Evolutionary conservation across 2,329 filamentous ascomycete genomes (phyloP).

Genomic region (Nakataea oryzae): DNA sequence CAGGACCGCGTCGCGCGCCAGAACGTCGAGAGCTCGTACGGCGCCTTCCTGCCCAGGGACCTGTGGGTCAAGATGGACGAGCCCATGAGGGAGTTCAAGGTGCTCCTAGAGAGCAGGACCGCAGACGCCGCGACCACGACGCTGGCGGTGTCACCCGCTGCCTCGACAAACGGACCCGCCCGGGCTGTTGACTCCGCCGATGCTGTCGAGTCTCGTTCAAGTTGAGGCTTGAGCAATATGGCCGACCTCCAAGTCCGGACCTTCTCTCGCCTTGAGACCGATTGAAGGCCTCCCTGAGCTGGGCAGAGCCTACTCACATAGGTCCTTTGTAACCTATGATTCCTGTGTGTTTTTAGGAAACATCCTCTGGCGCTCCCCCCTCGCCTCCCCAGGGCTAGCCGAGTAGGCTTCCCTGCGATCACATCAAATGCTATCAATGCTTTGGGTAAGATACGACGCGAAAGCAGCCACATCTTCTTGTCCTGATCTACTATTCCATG

Average conservation of each 20-base stretch:
- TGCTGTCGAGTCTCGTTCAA: background rate
- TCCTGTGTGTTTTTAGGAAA: background rate
- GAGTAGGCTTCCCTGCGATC: background rate
- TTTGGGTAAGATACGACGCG: background rate
- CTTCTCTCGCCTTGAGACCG: background rate
- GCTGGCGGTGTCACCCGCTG: background rate
- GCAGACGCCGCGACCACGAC: background rate
- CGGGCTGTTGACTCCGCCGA: background rate
- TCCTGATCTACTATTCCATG: background rate
- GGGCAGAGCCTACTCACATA: background rate
- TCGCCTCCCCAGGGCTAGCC: background rate
- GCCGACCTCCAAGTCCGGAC: no score
- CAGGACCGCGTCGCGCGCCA: slow-evolving; percentile 66
- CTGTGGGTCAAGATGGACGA: slow-evolving; percentile 70
- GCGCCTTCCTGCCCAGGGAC: slow-evolving; percentile 78
- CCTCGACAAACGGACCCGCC: background rate
- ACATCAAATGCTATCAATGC: background rate
- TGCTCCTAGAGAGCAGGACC: slow-evolving; percentile 19
- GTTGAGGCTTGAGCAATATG: background rate
- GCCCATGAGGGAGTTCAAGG: slow-evolving; percentile 41
- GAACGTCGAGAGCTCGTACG: slow-evolving; percentile 69
- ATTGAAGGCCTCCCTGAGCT: background rate
- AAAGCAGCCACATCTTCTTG: background rate
- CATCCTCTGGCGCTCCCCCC: background rate
- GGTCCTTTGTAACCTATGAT: background rate